A percentile compares a stretch with the other conserved stretches of the same genome.
phyloP scores from a whole-genome alignment of 768 basidiomycete species.

The Termitomyces sp. region DNA sequence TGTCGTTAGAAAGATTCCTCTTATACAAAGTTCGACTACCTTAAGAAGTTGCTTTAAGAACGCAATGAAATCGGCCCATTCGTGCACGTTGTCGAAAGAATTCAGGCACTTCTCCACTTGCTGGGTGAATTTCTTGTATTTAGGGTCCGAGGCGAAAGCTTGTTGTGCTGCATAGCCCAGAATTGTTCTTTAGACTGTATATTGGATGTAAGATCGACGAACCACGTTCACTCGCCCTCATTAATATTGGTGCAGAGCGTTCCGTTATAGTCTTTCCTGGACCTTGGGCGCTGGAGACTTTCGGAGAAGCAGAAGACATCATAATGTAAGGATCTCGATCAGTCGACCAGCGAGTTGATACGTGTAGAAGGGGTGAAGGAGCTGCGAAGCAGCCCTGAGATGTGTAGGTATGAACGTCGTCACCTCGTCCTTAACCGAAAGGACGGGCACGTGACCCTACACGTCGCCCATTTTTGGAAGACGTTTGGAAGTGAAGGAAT shows the following conservation, averaged over 20 bases:
- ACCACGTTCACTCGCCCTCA: slow-evolving; percentile 49
- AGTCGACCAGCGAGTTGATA: slow-evolving; percentile 15
- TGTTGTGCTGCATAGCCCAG: slow-evolving; percentile 39
- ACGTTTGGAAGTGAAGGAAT: background rate
- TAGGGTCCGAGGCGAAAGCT: slow-evolving; percentile 73
- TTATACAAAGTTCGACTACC: slow-evolving; percentile 33
- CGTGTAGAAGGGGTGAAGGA: slow-evolving; percentile 8
- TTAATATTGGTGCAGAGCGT: slow-evolving; percentile 34
- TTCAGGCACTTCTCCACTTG: slow-evolving; percentile 91
- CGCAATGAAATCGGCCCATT: slow-evolving; percentile 99
- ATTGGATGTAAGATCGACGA: slow-evolving; percentile 15
- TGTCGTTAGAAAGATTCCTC: background rate
- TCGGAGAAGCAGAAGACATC: slow-evolving; percentile 19
- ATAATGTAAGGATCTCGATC: background rate
- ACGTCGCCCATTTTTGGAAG: slow-evolving; percentile 4
- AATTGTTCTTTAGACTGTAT: background rate
- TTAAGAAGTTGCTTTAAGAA: slow-evolving; percentile 93
- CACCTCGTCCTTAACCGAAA: background rate
- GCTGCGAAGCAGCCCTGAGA: slow-evolving; percentile 4
- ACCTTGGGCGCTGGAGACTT: slow-evolving; percentile 27
- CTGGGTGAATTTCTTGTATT: slow-evolving; percentile 89
- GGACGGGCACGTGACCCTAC: slow-evolving; percentile 13
- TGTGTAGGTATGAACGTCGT: background rate
- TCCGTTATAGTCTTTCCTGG: slow-evolving; percentile 30
- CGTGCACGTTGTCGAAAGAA: slow-evolving; percentile 92